phyloP scores from a whole-genome alignment of 495 filamentous ascomycete species.

The Pyrenopolyporus hunteri region DNA sequence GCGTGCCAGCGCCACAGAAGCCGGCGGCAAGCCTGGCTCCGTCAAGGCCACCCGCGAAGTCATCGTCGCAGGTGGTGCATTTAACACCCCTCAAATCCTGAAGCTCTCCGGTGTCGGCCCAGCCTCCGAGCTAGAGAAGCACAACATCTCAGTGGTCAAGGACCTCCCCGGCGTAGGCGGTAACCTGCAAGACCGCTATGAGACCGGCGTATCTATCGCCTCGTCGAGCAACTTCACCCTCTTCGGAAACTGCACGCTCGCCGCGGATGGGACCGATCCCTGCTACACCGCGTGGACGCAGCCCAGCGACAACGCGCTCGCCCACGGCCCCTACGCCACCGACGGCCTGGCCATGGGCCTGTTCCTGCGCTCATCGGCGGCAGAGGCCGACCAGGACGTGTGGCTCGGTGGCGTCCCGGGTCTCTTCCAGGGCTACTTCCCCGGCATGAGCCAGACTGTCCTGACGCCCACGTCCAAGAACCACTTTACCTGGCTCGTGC shows the following conservation, averaged over 20 bases:
- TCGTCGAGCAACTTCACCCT: slow-evolving; percentile 50
- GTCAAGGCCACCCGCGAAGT: slow-evolving; percentile 63
- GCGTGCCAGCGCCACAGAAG: slow-evolving; percentile 31
- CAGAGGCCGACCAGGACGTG: slow-evolving; percentile 53
- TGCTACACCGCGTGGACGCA: slow-evolving; percentile 57
- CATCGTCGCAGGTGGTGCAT: slow-evolving; percentile 65
- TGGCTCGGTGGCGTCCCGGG: slow-evolving; percentile 61
- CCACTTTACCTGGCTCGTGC: slow-evolving; percentile 55
- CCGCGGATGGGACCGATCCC: slow-evolving; percentile 49
- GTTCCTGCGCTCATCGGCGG: slow-evolving; percentile 51
- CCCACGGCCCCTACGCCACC: slow-evolving; percentile 57
- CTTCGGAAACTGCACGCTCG: slow-evolving; percentile 56
- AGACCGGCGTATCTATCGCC: slow-evolving; percentile 56
- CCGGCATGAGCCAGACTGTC: slow-evolving; percentile 45
- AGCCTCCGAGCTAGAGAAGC: slow-evolving; percentile 49
- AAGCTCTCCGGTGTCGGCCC: slow-evolving; percentile 69
- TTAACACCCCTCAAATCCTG: slow-evolving; percentile 68
- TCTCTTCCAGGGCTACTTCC: slow-evolving; percentile 60
- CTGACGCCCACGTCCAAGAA: slow-evolving; percentile 41
- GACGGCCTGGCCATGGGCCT: slow-evolving; percentile 56
- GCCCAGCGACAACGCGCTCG: slow-evolving; percentile 24
- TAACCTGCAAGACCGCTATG: slow-evolving; percentile 73
- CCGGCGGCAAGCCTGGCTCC: slow-evolving; percentile 50
- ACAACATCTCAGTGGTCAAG: slow-evolving; percentile 57
- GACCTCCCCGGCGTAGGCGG: slow-evolving; percentile 67